Percentiles rank a stretch among this genome's conserved stretches.
These are phyloP conservation scores for Jaenimonas drosophilae DNA, from an alignment of 208 protist species.

Conservation along the genomic window DNA sequence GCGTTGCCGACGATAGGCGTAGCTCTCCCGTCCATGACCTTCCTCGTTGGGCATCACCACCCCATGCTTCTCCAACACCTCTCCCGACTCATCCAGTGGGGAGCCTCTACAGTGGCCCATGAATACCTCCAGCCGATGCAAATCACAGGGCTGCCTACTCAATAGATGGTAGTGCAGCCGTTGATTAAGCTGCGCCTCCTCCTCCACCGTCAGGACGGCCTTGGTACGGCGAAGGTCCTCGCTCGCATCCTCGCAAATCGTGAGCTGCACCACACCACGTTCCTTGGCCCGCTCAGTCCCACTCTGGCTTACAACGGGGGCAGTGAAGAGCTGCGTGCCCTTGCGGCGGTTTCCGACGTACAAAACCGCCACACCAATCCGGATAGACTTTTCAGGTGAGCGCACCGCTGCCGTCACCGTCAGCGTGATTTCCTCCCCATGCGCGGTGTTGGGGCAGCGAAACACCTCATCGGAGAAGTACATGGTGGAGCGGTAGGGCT, in stretches of 20 bases:
- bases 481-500: too few species aligned
- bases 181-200: slow-evolving; percentile 9
- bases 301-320: slow-evolving; percentile 21
- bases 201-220: slow-evolving; percentile 1
- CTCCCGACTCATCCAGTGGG: too few species aligned
- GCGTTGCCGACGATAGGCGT: too few species aligned
- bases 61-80: too few species aligned
- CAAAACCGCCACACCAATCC: slow-evolving; percentile 23
- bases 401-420: slow-evolving; percentile 22
- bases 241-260: slow-evolving; percentile 2
- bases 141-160: slow-evolving; percentile 1
- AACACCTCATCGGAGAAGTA: too few species aligned
- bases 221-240: neutral
- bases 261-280: slow-evolving; percentile 21
- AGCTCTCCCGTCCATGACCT: too few species aligned
- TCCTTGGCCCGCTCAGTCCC: slow-evolving; percentile 20
- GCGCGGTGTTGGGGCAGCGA: too few species aligned
- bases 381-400: slow-evolving; percentile 10
- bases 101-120: too few species aligned
- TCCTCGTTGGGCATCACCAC: too few species aligned
- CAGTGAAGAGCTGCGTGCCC: slow-evolving; percentile 1
- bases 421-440: slow-evolving; percentile 7
- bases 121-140: slow-evolving; percentile 29
- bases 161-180: slow-evolving; percentile 5
- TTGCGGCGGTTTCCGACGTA: slow-evolving; percentile 11